A percentile compares a stretch with the other conserved stretches of the same genome.
These are phyloP conservation scores for Emmonsiellopsis sp. DNA, from an alignment of 2,329 filamentous ascomycete genomes.

Conservation along the genomic window DNA sequence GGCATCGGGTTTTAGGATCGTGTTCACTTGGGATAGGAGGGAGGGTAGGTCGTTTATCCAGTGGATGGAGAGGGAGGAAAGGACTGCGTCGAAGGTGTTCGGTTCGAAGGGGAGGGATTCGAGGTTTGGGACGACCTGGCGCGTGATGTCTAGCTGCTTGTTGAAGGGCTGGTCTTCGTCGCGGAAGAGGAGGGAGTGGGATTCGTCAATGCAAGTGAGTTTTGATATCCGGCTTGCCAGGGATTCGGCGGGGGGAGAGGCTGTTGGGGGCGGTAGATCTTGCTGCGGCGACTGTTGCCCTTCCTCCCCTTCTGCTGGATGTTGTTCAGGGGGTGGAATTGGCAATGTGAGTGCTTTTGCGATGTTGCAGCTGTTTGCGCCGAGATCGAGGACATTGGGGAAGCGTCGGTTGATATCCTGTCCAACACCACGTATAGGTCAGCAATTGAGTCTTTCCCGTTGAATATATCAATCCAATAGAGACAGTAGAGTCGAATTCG, in stretches of 20 bases:
- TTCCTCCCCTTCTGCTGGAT: neutral
- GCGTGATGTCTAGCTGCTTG: constrained; percentile 58
- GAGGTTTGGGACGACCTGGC: constrained; percentile 58
- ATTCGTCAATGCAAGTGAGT: constrained; percentile 75
- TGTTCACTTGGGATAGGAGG: constrained; percentile 74
- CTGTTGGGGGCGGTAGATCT: neutral
- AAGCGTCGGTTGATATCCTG: constrained; percentile 90
- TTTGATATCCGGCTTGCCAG: constrained; percentile 63
- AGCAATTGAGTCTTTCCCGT: constrained; percentile 2
- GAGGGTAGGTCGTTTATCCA: constrained; percentile 97
- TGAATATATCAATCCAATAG: neutral
- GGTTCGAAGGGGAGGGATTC: constrained; percentile 68
- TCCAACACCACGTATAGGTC: constrained; percentile 1
- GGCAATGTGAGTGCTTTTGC: constrained; percentile 65
- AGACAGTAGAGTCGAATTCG: constrained; percentile 5
- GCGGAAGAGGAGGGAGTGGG: constrained; percentile 65
- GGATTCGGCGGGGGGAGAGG: constrained; percentile 45
- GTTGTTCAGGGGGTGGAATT: constrained; percentile 52
- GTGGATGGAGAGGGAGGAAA: constrained; percentile 83
- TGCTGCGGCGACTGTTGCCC: constrained; percentile 13
- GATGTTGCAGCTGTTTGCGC: constrained; percentile 92
- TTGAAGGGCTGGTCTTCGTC: constrained; percentile 63
- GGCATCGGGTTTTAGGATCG: constrained; percentile 75
- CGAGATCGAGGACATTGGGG: constrained; percentile 76
- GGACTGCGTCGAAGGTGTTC: constrained; percentile 75